Conservation (phyloP, 805 yeast genomes). For the Myxozyma lipomycoides region DNA sequence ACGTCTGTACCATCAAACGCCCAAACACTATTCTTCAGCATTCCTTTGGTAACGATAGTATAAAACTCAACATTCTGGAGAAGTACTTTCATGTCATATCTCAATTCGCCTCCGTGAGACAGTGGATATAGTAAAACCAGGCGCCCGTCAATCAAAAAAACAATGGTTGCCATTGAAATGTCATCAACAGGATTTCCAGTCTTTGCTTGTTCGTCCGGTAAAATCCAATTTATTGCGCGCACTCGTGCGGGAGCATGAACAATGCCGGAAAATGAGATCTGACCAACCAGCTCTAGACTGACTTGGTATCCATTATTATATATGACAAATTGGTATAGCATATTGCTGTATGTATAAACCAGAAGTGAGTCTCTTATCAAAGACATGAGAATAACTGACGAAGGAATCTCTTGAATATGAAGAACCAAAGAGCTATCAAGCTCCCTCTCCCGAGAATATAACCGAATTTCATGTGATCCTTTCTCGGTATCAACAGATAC, state of each 20-base stretch:
- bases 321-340: constrained; percentile 33
- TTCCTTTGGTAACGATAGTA: constrained; percentile 30
- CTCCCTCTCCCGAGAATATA: constrained; percentile 40
- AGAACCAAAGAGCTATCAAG: constrained; percentile 36
- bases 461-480: constrained; percentile 31
- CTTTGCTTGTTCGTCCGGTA: constrained; percentile 28
- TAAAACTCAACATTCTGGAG: constrained; percentile 40
- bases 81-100: constrained; percentile 32
- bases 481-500: constrained; percentile 35
- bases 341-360: constrained; percentile 38
- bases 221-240: constrained; percentile 36
- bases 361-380: constrained; percentile 34
- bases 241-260: constrained; percentile 41
- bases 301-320: constrained; percentile 23
- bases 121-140: constrained; percentile 33
- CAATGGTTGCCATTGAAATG: constrained; percentile 29
- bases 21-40: constrained; percentile 38
- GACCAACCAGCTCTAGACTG: constrained; percentile 33
- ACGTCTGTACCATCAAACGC: constrained; percentile 42
- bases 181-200: constrained; percentile 28
- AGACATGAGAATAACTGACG: constrained; percentile 35
- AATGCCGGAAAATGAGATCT: constrained; percentile 38
- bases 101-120: constrained; percentile 18
- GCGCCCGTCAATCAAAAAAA: constrained; percentile 40
- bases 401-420: constrained; percentile 33